Percentiles rank a stretch among this genome's conserved stretches.
These are phyloP conservation scores for Penicillium cinerascens DNA, from an alignment of 495 filamentous ascomycete genomes.

Conservation along the genomic window DNA sequence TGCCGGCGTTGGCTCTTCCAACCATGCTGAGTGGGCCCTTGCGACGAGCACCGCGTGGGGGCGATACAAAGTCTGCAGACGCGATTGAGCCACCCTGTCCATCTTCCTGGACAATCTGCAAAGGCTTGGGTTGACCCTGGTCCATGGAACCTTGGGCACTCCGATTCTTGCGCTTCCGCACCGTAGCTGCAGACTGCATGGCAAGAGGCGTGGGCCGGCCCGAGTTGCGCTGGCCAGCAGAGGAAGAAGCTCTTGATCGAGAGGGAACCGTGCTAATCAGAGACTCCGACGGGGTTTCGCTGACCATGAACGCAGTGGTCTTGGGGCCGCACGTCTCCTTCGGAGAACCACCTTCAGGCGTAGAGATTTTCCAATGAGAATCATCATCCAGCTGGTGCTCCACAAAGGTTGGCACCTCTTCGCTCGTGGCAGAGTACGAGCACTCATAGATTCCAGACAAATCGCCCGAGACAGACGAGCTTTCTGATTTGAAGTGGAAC, in stretches of 20 bases:
- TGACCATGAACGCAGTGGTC: slow-evolving; percentile 41
- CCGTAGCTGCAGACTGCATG: slow-evolving; percentile 34
- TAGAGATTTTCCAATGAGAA: slow-evolving; percentile 29
- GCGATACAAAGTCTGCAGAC: slow-evolving; percentile 48
- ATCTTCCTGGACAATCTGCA: slow-evolving; percentile 50
- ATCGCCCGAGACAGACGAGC: slow-evolving; percentile 40
- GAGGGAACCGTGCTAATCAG: slow-evolving; percentile 26
- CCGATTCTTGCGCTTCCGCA: slow-evolving; percentile 43
- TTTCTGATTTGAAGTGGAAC: slow-evolving; percentile 39
- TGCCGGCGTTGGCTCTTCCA: slow-evolving; percentile 43
- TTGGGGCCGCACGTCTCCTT: slow-evolving; percentile 21
- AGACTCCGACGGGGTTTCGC: slow-evolving; percentile 33
- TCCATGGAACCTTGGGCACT: slow-evolving; percentile 29
- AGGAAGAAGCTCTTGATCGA: slow-evolving; percentile 25
- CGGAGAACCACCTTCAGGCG: slow-evolving; percentile 24
- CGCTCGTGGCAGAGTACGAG: slow-evolving; percentile 37
- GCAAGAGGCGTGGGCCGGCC: slow-evolving; percentile 32
- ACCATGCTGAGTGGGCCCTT: slow-evolving; percentile 46
- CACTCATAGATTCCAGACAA: slow-evolving; percentile 34
- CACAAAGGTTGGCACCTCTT: slow-evolving; percentile 31
- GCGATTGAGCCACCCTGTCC: slow-evolving; percentile 46
- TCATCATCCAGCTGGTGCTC: slow-evolving; percentile 33
- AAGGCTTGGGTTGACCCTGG: slow-evolving; percentile 30
- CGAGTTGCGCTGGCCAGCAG: slow-evolving; percentile 24
- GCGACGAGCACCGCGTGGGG: slow-evolving; percentile 44